These are phyloP conservation scores for Alternaria solani DNA, from an alignment of 2,329 filamentous ascomycete species.

Conservation along the genomic window DNA sequence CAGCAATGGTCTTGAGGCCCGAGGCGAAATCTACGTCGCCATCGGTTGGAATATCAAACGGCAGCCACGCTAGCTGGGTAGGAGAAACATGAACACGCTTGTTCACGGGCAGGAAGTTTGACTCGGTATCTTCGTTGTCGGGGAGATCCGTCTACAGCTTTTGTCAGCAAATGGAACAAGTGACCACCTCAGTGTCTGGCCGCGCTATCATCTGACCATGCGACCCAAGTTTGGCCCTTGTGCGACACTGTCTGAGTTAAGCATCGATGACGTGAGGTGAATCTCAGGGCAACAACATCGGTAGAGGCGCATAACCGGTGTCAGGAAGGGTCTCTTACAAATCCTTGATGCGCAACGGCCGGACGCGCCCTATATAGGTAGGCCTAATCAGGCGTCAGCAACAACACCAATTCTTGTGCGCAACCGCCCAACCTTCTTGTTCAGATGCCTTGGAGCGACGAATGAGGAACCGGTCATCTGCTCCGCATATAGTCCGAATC, in stretches of 20 bases:
- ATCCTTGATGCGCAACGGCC: slow-evolving; percentile 50
- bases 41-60: slow-evolving; percentile 46
- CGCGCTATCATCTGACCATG: not conserved
- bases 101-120: slow-evolving; percentile 47
- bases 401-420: not conserved
- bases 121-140: slow-evolving; percentile 48
- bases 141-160: slow-evolving; percentile 43
- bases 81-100: slow-evolving; percentile 49
- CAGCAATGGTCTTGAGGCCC: slow-evolving; percentile 49
- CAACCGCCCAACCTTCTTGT: slow-evolving; percentile 39
- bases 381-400: slow-evolving; percentile 18
- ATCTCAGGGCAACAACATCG: not conserved
- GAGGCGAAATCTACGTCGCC: slow-evolving; percentile 45
- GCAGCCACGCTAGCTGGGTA: slow-evolving; percentile 49
- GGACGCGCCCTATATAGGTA: slow-evolving; percentile 49
- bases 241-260: not conserved
- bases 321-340: slow-evolving; percentile 36
- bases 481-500: slow-evolving; percentile 50
- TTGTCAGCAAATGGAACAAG: slow-evolving; percentile 35
- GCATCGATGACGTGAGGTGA: slow-evolving; percentile 7
- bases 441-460: slow-evolving; percentile 47
- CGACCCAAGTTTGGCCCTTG: not conserved
- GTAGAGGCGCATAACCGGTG: not conserved
- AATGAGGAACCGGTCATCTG: slow-evolving; percentile 50
- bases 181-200: not conserved